A percentile compares a stretch with the other conserved stretches of the same genome.
Conservation (phyloP, 805 yeast genomes). For the Ogataea glucozyma region DNA sequence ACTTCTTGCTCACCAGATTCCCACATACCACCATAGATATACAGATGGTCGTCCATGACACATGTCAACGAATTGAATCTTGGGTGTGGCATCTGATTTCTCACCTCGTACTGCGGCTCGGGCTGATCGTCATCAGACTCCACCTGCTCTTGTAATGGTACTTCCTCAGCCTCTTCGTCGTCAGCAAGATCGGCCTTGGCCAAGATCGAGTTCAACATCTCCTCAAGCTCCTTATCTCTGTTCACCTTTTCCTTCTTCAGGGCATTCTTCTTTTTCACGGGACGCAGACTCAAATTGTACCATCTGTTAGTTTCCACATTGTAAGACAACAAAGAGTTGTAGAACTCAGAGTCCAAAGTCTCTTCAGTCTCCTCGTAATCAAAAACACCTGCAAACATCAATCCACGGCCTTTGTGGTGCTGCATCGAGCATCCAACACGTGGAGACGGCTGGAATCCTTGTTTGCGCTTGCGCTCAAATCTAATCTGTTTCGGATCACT, state of each 20-base stretch:
- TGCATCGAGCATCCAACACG: slow-evolving; percentile 95
- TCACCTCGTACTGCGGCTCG: slow-evolving; percentile 50
- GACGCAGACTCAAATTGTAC: slow-evolving; percentile 69
- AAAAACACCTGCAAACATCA: slow-evolving; percentile 92
- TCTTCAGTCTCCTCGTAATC: slow-evolving; percentile 97
- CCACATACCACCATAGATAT: slow-evolving; percentile 88
- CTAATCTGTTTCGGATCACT: slow-evolving; percentile 71
- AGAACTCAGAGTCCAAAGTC: slow-evolving; percentile 79
- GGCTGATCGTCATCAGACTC: slow-evolving; percentile 41
- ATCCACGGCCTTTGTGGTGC: slow-evolving; percentile 86
- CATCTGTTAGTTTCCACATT: slow-evolving; percentile 87
- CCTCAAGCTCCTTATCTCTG: slow-evolving; percentile 81
- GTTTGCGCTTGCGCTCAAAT: slow-evolving; percentile 89
- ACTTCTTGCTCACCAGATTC: slow-evolving; percentile 87
- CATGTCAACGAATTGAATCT: slow-evolving; percentile 85
- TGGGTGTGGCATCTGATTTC: slow-evolving; percentile 75
- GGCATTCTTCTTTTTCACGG: slow-evolving; percentile 53
- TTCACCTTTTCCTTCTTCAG: slow-evolving; percentile 46
- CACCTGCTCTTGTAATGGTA: slow-evolving; percentile 37
- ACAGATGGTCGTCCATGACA: slow-evolving; percentile 80
- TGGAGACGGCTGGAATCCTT: slow-evolving; percentile 88
- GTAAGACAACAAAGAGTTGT: slow-evolving; percentile 76
- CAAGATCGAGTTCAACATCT: slow-evolving; percentile 69
- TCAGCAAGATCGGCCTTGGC: slow-evolving; percentile 72
- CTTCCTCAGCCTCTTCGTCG: slow-evolving; percentile 45